These are phyloP conservation scores for Chaetomium strumarium DNA, from an alignment of 2,329 filamentous ascomycete genomes.

Conservation along the genomic window DNA sequence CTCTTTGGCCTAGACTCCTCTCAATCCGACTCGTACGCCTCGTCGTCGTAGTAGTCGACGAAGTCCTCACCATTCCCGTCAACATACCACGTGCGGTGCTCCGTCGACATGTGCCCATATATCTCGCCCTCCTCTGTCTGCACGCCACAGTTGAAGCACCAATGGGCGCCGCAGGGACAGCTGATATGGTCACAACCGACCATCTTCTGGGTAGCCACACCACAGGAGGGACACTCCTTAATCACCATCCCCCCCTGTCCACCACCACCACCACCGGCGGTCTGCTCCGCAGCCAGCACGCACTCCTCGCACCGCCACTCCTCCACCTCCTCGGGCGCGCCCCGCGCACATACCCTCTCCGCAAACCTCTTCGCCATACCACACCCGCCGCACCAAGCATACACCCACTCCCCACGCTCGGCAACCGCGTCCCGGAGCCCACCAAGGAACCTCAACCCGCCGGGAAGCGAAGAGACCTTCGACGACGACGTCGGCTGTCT, in stretches of 20 bases:
- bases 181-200: constrained; percentile 43
- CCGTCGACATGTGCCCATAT: constrained; percentile 34
- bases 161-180: constrained; percentile 39
- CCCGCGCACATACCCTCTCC: constrained; percentile 40
- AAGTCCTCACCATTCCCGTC: constrained; percentile 2
- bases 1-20: neutral
- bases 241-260: constrained; percentile 32
- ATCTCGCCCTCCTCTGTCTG: constrained; percentile 24
- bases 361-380: constrained; percentile 36
- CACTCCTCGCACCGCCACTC: constrained; percentile 41
- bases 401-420: constrained; percentile 39
- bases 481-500: constrained; percentile 31
- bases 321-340: constrained; percentile 32
- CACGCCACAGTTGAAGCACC: constrained; percentile 43
- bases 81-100: constrained; percentile 30
- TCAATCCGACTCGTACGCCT: constrained; percentile 12
- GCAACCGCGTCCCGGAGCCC: constrained; percentile 35
- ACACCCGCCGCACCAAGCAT: constrained; percentile 43
- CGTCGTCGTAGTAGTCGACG: constrained; percentile 12
- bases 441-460: constrained; percentile 33
- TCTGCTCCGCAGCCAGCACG: constrained; percentile 7
- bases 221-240: constrained; percentile 38
- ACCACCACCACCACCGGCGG: constrained; percentile 31
- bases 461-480: constrained; percentile 30
- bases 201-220: constrained; percentile 36